Conservation (phyloP, 2,329 filamentous ascomycete species). For the Clonostachys chloroleuca region DNA sequence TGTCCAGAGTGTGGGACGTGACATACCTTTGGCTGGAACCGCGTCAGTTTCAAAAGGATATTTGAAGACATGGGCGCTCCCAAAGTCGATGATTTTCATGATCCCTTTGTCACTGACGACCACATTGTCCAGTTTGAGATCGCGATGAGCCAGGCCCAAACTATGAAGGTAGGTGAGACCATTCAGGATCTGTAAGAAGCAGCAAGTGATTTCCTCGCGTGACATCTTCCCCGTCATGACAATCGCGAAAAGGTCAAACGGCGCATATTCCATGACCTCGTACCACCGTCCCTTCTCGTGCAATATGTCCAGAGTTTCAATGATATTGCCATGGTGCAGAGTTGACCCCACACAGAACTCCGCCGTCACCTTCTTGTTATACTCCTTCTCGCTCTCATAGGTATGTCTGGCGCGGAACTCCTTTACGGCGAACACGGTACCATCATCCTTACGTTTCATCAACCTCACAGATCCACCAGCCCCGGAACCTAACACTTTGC, state of each 20-base stretch:
- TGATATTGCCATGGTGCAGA: conserved; percentile 95
- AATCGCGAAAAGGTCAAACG: conserved; percentile 92
- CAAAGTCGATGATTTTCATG: conserved; percentile 99
- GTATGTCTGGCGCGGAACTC: conserved; percentile 90
- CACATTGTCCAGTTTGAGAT: conserved; percentile 96
- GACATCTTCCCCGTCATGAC: conserved; percentile 99
- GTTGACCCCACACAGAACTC: conserved; percentile 98
- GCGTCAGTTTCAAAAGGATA: conserved; percentile 87
- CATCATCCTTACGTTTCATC: conserved; percentile 90
- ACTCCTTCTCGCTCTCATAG: conserved; percentile 92
- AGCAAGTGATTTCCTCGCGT: conserved; percentile 84
- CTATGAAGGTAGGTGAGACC: conserved; percentile 93
- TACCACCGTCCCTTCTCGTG: conserved; percentile 94
- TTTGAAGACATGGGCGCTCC: conserved; percentile 92
- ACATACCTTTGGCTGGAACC: conserved; percentile 29
- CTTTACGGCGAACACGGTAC: conserved; percentile 94
- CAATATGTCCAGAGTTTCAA: conserved; percentile 94
- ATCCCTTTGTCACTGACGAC: conserved; percentile 95
- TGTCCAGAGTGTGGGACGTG: background rate
- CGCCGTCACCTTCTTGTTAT: conserved; percentile 95
- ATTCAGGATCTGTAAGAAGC: conserved; percentile 89
- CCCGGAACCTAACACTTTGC: conserved; percentile 87
- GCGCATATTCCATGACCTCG: conserved; percentile 98
- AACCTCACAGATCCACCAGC: conserved; percentile 91
- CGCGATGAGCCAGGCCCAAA: conserved; percentile 90